Evolutionary conservation across 2,329 filamentous ascomycete genomes (phyloP), one percentile per base, ranked within the genome.

Genomic region (Sarocladium kiliense): DNA sequence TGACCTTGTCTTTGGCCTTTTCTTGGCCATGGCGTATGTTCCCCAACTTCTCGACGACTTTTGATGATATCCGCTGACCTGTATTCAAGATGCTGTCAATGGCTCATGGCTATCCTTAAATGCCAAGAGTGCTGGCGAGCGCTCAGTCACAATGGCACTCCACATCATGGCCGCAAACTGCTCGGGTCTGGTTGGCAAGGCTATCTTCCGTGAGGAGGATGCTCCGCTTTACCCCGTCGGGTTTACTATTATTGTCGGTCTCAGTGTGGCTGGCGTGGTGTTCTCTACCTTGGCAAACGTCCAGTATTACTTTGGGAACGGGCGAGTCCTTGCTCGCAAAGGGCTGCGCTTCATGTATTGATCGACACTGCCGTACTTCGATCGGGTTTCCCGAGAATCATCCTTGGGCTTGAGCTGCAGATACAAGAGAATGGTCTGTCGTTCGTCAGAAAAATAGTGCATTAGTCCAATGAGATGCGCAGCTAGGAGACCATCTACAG

Each of bases 11-110:
- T 4, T 59, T 64, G 6, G 62, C 61, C 0, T 65, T 69, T 18
- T 59, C 61, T 18, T 63, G 61, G 49, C 58, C 60, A 37, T 69
- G 65, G 65, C 66, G 65, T 68, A 61, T 58, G 67, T 61, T 11
- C 2, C 21, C 18, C n/a, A 9, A n/a, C 30, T 7, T 23, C 26
- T 23, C 30, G 30, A 32, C 7, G 6, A 32, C 30, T 12, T 32
- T 12, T 7, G 12, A 32, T 7, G 30, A 32, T 12, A 6, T 32
- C 30, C 30, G 30, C 30, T 32, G 30, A 32, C 30, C 7, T 32
- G 30, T 32, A 32, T 32, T 32, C 30, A 7, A 32, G 30, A 60
- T 36, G 30, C 62, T 25, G 56, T 65, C 53, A 65, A 66, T 25
- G 61, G 63, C 44, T 60, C 62, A 0, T 66, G 63, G 64, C 57